Evolutionary conservation across 768 basidiomycete species (phyloP).

Genomic region (Mycena vitilis): DNA sequence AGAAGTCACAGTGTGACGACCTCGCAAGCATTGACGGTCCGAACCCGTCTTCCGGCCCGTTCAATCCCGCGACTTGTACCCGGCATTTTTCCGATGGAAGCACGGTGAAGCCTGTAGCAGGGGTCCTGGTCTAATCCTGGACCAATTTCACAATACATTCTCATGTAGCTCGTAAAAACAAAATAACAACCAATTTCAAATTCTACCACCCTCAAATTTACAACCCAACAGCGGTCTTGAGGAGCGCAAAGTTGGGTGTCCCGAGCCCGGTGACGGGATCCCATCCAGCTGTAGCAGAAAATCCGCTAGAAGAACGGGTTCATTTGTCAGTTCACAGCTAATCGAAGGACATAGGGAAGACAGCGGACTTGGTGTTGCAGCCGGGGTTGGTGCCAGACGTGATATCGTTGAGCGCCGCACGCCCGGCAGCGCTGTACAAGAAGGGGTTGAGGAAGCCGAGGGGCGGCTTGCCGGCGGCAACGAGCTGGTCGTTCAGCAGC

Average conservation of each 20-base stretch:
- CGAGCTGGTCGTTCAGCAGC: slow-evolving; percentile 23
- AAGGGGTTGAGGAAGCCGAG: slow-evolving; percentile 30
- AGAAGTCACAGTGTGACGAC: too few relatives aligned
- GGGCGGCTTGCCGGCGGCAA: slow-evolving; percentile 19
- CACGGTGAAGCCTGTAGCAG: too few relatives aligned
- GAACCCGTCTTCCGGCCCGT: too few relatives aligned
- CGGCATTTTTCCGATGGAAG: too few relatives aligned
- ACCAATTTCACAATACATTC: too few relatives aligned
- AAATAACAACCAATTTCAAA: too few relatives aligned
- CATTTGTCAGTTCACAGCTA: too few relatives aligned
- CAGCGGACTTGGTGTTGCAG: slow-evolving; percentile 22
- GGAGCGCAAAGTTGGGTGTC: slow-evolving; percentile 18
- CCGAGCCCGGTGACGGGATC: slow-evolving; percentile 27
- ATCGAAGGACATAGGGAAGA: neutral
- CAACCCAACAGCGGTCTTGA: slow-evolving; percentile 20
- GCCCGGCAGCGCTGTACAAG: slow-evolving; percentile 25
- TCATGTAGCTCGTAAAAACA: too few relatives aligned
- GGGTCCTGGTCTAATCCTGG: too few relatives aligned
- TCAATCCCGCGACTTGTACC: too few relatives aligned
- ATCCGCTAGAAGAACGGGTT: slow-evolving; percentile 1
- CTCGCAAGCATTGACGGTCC: too few relatives aligned
- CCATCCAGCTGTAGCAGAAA: slow-evolving; percentile 14
- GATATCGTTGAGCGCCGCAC: slow-evolving; percentile 25
- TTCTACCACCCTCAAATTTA: neutral
- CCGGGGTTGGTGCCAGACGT: slow-evolving; percentile 25